Conservation (phyloP, 805 yeast species). For the Schwanniomyces occidentalis region DNA sequence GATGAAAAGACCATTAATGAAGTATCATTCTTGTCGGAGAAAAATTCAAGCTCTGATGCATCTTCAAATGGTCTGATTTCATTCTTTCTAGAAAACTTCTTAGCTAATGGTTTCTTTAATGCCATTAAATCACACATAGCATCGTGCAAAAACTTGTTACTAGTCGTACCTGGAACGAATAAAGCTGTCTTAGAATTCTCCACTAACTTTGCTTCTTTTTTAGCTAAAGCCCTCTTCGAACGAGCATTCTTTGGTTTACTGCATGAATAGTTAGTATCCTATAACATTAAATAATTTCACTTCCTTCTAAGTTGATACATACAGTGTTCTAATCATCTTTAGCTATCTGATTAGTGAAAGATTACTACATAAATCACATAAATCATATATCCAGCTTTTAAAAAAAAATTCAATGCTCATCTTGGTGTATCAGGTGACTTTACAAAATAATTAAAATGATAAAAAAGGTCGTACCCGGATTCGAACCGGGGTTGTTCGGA, state of each 20-base stretch:
- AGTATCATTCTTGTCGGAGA: constrained; percentile 91
- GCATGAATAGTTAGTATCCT: constrained; percentile 7
- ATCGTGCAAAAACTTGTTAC: constrained; percentile 80
- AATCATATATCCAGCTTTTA: no score
- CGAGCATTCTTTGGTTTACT: constrained; percentile 90
- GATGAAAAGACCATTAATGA: constrained; percentile 80
- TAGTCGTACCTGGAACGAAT: constrained; percentile 85
- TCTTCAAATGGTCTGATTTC: constrained; percentile 94
- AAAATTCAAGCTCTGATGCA: constrained; percentile 78
- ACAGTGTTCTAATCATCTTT: constrained; percentile 40
- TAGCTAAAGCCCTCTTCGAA: constrained; percentile 89
- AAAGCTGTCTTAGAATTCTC: constrained; percentile 90
- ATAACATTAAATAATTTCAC: neutral
- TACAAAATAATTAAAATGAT: constrained; percentile 2
- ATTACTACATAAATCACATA: no score
- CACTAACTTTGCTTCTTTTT: constrained; percentile 80
- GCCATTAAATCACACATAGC: constrained; percentile 87
- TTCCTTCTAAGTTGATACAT: constrained; percentile 14
- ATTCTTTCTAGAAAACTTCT: constrained; percentile 85
- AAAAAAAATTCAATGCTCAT: no score
- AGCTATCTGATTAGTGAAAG: no score
- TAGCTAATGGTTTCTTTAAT: constrained; percentile 85
- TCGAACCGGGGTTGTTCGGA: constrained; percentile 84
- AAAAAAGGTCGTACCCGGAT: constrained; percentile 73
- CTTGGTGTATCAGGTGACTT: neutral